Evolutionary conservation across 768 basidiomycete species (phyloP), one percentile per base, ranked within the genome.

Genomic region (Rhodosporidiobolus sp.): DNA sequence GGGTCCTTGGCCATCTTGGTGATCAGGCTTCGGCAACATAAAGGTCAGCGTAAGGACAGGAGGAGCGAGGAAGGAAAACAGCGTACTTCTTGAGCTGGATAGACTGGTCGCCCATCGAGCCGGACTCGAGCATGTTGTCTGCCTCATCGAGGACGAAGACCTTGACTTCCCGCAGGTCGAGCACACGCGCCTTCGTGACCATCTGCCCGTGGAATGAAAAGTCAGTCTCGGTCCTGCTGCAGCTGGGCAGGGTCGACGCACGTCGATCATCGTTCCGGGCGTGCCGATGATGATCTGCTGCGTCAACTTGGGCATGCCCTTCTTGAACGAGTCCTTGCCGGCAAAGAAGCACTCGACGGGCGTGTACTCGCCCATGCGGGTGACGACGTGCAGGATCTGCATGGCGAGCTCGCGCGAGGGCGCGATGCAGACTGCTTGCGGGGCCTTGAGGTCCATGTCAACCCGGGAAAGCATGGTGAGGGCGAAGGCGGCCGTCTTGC

Each of bases 401-500:
- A 94, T 88, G 4, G 96, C 96, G 28, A 99, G 85, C 82, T 98
- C 96, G 78, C 96, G 89, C 30, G 94, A 94, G 0, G 96, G 96
- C 3, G 95, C 94, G n/a, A 99, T 87, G 83, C 95, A 98, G 61
- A 99, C 84, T 6, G 95, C 96, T 82, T 97, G 95, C 32, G 94
- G 90, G 74, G 89, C 88, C 75, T 90, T 86, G 56, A 88, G 83
- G 30, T 86, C 84, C 77, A 89, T 94, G 82, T 97, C 92, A 58
- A 98, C 86, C 52, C 95, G 88, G 80, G 90, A 94, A 24, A 98
- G 86, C 94, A 99, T 98, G 19, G 95, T 94, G 60, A 99, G 85
- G 20, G 94, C 92, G 80, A 99, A 99, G 17, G 96, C 96, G 8
- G 96, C 96, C 4, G 96, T 98, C 84, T 99, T 99, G 60, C 96